Evolutionary conservation across 306 rosid genomes (phyloP).

Genomic region (Vigna trinervia): DNA sequence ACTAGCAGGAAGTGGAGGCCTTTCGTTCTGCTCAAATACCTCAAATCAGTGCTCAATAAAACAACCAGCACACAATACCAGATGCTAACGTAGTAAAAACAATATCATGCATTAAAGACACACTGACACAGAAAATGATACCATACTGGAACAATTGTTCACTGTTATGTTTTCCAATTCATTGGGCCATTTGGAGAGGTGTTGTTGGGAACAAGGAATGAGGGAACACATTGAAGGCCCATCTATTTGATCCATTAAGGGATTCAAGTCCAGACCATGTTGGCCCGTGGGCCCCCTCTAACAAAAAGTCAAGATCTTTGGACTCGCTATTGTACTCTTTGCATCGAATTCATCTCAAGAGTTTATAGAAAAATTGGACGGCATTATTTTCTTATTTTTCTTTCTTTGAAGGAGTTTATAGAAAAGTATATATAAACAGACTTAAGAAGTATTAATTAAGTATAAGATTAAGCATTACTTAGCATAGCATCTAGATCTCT

Average conservation of each 20-base stretch:
- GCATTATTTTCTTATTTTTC: neutral
- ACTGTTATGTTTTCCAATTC: neutral
- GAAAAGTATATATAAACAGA: no score
- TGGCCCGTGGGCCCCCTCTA: neutral
- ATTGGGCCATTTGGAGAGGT: neutral
- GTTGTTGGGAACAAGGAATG: neutral
- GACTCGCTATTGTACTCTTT: neutral
- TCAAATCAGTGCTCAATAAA: neutral
- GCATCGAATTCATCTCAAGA: neutral
- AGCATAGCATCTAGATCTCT: no score
- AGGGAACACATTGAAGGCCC: constrained; percentile 13
- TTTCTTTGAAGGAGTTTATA: no score
- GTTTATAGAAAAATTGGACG: neutral
- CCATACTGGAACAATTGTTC: neutral
- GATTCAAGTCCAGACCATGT: neutral
- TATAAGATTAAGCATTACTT: no score
- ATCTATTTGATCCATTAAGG: neutral
- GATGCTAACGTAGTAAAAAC: no score
- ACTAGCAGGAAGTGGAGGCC: constrained; percentile 96
- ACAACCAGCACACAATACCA: neutral
- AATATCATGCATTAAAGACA: no score
- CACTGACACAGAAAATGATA: no score
- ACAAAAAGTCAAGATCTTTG: neutral
- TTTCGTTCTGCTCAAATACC: constrained; percentile 72
- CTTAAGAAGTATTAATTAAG: neutral